Evolutionary conservation across 2,329 filamentous ascomycete genomes (phyloP).

Genomic region (Orbilia ellipsospora): DNA sequence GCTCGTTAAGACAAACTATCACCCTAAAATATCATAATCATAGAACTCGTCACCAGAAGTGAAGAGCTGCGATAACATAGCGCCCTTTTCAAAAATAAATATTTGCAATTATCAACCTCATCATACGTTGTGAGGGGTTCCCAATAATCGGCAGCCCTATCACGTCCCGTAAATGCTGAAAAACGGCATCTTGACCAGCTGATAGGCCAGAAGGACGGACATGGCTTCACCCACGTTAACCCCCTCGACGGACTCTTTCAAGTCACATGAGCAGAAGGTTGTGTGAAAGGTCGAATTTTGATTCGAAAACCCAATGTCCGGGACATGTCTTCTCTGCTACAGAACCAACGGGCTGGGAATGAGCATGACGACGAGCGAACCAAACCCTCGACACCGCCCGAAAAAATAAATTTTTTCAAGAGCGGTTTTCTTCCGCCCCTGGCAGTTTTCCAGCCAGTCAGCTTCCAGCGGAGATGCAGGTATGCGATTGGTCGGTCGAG

Average conservation of each 20-base stretch:
- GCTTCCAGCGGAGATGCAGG: slow-evolving; percentile 23
- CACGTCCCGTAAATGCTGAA: slow-evolving; percentile 39
- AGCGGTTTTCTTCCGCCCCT: slow-evolving; percentile 25
- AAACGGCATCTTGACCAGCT: slow-evolving; percentile 48
- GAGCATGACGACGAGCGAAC: slow-evolving; percentile 9
- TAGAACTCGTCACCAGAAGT: background rate
- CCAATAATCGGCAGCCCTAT: slow-evolving; percentile 46
- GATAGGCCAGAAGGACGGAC: slow-evolving; percentile 38
- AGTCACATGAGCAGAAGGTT: slow-evolving; percentile 55
- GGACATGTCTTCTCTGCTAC: slow-evolving; percentile 39
- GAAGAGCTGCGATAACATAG: slow-evolving; percentile 28
- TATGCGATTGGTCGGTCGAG: slow-evolving; percentile 42
- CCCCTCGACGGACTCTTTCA: slow-evolving; percentile 52
- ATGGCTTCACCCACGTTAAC: slow-evolving; percentile 49
- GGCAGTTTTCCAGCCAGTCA: slow-evolving; percentile 28
- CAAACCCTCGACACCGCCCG: background rate
- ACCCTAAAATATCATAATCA: background rate
- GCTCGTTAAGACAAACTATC: too few species aligned
- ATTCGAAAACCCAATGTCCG: slow-evolving; percentile 52
- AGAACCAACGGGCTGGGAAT: slow-evolving; percentile 49
- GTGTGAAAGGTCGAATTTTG: slow-evolving; percentile 53
- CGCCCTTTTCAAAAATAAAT: slow-evolving; percentile 38
- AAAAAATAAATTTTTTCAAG: slow-evolving; percentile 7
- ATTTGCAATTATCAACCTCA: slow-evolving; percentile 22
- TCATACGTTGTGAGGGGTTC: slow-evolving; percentile 19